A percentile compares a stretch with the other conserved stretches of the same genome.
Conservation (phyloP, 352 stramenopile genomes). For the Globisporangium megalacanthum region DNA sequence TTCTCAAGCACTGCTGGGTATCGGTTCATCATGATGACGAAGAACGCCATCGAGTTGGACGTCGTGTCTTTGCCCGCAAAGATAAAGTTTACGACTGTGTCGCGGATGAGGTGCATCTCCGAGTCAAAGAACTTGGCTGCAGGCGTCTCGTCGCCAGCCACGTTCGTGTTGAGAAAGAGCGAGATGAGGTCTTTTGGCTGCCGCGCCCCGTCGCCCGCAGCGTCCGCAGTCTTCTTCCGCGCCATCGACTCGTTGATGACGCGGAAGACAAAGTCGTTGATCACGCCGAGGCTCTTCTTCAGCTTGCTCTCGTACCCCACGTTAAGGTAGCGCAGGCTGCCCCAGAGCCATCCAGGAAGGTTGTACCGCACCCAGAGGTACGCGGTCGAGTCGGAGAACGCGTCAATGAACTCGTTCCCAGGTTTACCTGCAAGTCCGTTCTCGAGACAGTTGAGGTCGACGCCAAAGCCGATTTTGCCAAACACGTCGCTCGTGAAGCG, state of each 20-base stretch:
- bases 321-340: too few relatives aligned
- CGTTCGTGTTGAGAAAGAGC: conserved; percentile 31
- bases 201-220: too few relatives aligned
- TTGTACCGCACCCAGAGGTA: too few relatives aligned
- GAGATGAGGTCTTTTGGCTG: conserved; percentile 28
- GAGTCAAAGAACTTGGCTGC: background rate
- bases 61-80: conserved; percentile 72
- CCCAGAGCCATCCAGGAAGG: too few relatives aligned
- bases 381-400: too few relatives aligned
- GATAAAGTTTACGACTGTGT: conserved; percentile 80
- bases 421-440: background rate
- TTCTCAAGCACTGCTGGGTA: conserved; percentile 41
- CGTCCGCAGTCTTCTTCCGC: background rate
- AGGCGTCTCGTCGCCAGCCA: conserved; percentile 27
- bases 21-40: conserved; percentile 72
- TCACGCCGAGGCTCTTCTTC: conserved; percentile 24
- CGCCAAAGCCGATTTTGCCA: conserved; percentile 26
- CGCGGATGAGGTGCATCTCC: conserved; percentile 18
- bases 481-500: conserved; percentile 28
- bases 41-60: conserved; percentile 58
- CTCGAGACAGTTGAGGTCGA: conserved; percentile 14
- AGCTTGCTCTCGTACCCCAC: background rate
- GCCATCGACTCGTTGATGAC: conserved; percentile 5
- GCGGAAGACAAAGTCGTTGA: conserved; percentile 36
- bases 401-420: conserved; percentile 22